A percentile compares a stretch with the other conserved stretches of the same genome.
These are phyloP conservation scores for Meyerozyma guilliermondii DNA, from an alignment of 1,139 yeast species.

Conservation along the genomic window DNA sequence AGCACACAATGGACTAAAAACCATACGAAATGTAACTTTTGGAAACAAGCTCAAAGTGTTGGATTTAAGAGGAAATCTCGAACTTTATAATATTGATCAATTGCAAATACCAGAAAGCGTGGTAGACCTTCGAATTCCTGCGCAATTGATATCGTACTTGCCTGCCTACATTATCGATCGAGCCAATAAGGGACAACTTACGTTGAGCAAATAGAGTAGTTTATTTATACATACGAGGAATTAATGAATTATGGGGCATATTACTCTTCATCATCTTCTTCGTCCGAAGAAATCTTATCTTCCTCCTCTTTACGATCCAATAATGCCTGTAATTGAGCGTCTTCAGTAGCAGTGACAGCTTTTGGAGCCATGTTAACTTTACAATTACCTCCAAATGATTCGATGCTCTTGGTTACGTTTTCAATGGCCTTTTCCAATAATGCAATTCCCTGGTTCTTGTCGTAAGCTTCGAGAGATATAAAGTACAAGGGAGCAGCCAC, in stretches of 20 bases:
- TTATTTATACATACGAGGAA: conserved; percentile 5
- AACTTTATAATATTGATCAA: conserved; percentile 34
- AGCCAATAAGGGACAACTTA: conserved; percentile 33
- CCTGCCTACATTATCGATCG: conserved; percentile 39
- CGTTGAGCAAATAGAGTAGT: conserved; percentile 16
- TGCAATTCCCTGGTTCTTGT: conserved; percentile 83
- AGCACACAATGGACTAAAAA: conserved; percentile 36
- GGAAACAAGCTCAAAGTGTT: conserved; percentile 30
- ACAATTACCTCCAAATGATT: conserved; percentile 76
- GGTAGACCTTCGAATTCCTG: conserved; percentile 31
- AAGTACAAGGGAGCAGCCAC: conserved; percentile 98
- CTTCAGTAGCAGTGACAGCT: conserved; percentile 98
- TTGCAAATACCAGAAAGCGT: conserved; percentile 36
- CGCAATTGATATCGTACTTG: conserved; percentile 30
- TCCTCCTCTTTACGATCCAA: conserved; percentile 56
- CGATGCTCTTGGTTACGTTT: conserved; percentile 65
- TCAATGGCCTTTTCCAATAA: conserved; percentile 75
- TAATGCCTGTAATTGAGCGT: conserved; percentile 93
- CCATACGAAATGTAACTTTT: conserved; percentile 34
- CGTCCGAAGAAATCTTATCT: conserved; percentile 40
- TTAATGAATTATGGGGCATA: conserved; percentile 3
- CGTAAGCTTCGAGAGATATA: conserved; percentile 86
- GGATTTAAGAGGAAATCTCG: conserved; percentile 43
- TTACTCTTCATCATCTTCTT: conserved; percentile 34
- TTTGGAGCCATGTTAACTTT: conserved; percentile 97